Conservation (phyloP, 208 protist genomes). For the Acanthamoeba royreba region DNA sequence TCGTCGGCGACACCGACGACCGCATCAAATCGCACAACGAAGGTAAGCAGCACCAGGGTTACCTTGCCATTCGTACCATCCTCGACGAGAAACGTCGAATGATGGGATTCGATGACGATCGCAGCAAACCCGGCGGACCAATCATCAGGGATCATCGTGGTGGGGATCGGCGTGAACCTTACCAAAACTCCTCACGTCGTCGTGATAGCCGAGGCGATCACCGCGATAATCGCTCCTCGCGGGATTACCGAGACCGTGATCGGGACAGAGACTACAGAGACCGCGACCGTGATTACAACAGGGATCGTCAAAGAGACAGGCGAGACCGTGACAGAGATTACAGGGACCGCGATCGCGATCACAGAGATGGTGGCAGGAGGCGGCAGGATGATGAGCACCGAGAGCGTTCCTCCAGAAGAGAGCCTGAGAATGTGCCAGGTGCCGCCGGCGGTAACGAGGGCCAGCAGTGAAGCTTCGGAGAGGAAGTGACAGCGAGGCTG, state of each 20-base stretch:
- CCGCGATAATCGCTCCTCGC: no score
- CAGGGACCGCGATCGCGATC: neutral
- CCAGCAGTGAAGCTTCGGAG: no score
- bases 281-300: neutral
- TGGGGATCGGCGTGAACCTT: no score
- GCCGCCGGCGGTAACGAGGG: no score
- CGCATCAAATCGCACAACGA: conserved; percentile 58
- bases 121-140: neutral
- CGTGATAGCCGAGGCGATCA: no score
- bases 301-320: neutral
- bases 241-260: no score
- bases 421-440: no score
- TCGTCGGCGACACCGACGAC: conserved; percentile 63
- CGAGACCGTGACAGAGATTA: neutral
- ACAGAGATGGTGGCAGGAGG: no score
- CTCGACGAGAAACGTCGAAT: neutral
- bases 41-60: conserved; percentile 63
- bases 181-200: no score
- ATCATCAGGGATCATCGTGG: no score
- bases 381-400: neutral
- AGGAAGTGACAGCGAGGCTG: no score
- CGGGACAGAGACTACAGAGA: neutral
- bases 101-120: neutral
- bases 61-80: conserved; percentile 4
- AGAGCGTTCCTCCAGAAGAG: no score